phyloP scores from a whole-genome alignment of 768 basidiomycete species.

The Trametes elegans region DNA sequence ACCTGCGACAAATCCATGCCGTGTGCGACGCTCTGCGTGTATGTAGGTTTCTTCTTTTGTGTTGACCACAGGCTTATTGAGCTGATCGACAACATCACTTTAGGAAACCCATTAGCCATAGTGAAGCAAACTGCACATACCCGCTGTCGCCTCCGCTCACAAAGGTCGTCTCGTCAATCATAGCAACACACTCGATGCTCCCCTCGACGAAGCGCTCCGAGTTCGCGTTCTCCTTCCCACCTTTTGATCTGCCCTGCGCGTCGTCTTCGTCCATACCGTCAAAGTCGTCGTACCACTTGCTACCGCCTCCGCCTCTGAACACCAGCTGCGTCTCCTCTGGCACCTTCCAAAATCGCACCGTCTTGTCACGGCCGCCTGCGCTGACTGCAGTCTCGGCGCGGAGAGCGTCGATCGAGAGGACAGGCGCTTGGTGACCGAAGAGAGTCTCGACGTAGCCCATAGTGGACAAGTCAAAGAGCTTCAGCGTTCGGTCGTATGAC shows the following conservation, averaged over 20 bases:
- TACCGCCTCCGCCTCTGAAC: conserved; percentile 92
- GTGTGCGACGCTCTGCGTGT: conserved; percentile 83
- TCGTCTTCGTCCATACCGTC: conserved; percentile 71
- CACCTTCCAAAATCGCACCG: conserved; percentile 94
- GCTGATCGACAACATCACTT: conserved; percentile 36
- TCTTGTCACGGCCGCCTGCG: conserved; percentile 88
- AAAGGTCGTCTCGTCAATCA: conserved; percentile 94
- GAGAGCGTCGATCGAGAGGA: conserved; percentile 75
- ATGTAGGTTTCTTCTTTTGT: conserved; percentile 92
- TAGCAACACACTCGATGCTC: conserved; percentile 86
- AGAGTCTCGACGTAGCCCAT: conserved; percentile 95
- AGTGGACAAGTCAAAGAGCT: conserved; percentile 78
- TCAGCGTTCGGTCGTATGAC: conserved; percentile 86
- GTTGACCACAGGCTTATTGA: conserved; percentile 93
- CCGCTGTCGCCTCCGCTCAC: conserved; percentile 95
- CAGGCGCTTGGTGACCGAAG: conserved; percentile 93
- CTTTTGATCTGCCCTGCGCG: conserved; percentile 33
- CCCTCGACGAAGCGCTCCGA: conserved; percentile 75
- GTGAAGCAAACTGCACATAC: conserved; percentile 40
- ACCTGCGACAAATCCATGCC: conserved; percentile 73
- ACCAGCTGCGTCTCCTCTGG: conserved; percentile 93
- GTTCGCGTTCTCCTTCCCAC: conserved; percentile 32
- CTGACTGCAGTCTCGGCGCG: conserved; percentile 83
- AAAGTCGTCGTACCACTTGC: conserved; percentile 72
- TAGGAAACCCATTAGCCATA: neutral